These are phyloP conservation scores for Magnolia officinalis DNA, from an alignment of 164 flowering plant species.

Conservation along the genomic window DNA sequence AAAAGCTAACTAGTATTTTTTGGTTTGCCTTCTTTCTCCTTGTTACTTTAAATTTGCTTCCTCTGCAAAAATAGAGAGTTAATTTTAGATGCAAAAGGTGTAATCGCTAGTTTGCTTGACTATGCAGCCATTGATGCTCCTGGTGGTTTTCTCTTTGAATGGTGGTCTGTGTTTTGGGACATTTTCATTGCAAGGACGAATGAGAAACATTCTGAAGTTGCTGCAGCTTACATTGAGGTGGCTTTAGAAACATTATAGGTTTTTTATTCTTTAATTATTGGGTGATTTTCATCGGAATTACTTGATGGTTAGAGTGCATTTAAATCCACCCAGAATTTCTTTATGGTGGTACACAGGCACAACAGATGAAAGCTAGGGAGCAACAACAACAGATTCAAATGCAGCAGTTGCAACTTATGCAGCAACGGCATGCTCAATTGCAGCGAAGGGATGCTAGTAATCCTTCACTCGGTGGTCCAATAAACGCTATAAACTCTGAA, in stretches of 20 bases:
- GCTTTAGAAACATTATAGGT: background rate
- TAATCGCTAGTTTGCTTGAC: constrained; percentile 7
- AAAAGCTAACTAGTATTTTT: no score
- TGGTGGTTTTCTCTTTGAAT: constrained; percentile 89
- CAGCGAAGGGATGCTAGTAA: constrained; percentile 67
- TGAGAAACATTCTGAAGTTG: constrained; percentile 81
- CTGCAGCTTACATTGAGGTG: constrained; percentile 86
- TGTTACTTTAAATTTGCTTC: no score
- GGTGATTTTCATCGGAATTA: background rate
- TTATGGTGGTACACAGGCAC: constrained; percentile 34
- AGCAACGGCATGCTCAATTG: constrained; percentile 65
- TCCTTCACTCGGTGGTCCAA: constrained; percentile 55
- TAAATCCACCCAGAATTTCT: constrained; percentile 2
- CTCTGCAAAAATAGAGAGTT: no score
- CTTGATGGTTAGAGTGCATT: background rate
- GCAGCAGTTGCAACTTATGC: constrained; percentile 79
- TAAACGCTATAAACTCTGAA: constrained; percentile 54
- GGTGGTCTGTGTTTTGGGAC: constrained; percentile 99
- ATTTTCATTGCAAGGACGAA: constrained; percentile 83
- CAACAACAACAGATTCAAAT: constrained; percentile 63
- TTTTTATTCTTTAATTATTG: background rate
- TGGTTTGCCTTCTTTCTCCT: no score
- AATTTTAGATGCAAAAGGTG: background rate
- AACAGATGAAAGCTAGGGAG: constrained; percentile 67
- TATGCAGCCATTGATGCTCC: constrained; percentile 89